Evolutionary conservation across 1,139 yeast species (phyloP), one percentile per base, ranked within the genome.

Genomic region (Blastobotrys raffinosifermentans): DNA sequence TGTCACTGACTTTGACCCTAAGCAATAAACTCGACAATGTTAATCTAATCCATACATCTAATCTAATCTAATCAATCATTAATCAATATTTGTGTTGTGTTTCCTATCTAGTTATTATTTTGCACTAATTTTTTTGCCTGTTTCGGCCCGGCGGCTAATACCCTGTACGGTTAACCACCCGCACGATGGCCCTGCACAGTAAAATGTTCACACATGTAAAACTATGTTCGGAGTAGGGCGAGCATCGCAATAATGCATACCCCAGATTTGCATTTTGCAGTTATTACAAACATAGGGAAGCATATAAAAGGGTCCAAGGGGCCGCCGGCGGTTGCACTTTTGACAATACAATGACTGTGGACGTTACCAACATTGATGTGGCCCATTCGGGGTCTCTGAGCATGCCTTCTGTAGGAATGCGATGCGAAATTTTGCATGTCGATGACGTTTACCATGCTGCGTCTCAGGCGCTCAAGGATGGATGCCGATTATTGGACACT

Each of bases 401-500:
- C 27, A n/a, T 25, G 15, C 27, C 27, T 6, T 6, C 6, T 6
- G 27, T 25, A 6, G 27, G 27, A n/a, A 8, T 25, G 7, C 27
- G 27, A n/a, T 25, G 27, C 15, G 27, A 25, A n/a, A 5, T 6
- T n/a, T 8, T n/a, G 15, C 14, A 25, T 25, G 13, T 14, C 6
- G 27, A 10, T n/a, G 11, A 13, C 7, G 27, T 25, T 6, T 25
- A 25, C 15, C 7, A 25, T 6, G 11, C 27, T 14, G 35, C 26
- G 18, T 13, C 18, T 3, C 11, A 10, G 14, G 44, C 43, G 31
- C 33, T 41, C 15, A 38, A 38, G 37, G 42, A 41, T n/a, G 82
- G 82, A 0, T 76, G 73, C 54, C 60, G 68, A 30, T 81, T 74
- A 49, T 73, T 77, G 43, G 82, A 77, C 50, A 72, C 81, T 2